A percentile compares a stretch with the other conserved stretches of the same genome.
Evolutionary conservation across 768 basidiomycete genomes (phyloP).

Genomic region (Cyclocybe aegerita): DNA sequence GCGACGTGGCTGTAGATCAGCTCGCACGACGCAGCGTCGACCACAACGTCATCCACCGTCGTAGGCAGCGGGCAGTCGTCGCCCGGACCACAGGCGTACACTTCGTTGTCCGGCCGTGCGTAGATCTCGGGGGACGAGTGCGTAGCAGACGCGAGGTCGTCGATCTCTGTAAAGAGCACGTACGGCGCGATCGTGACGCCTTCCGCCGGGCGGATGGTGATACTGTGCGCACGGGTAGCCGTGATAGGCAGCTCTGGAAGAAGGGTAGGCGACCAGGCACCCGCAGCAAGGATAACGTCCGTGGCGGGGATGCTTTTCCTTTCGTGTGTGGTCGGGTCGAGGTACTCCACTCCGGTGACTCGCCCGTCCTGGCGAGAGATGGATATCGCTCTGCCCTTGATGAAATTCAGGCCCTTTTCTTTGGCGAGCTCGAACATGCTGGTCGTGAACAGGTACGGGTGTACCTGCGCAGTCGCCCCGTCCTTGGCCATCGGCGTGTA

Average conservation of each 20-base stretch:
- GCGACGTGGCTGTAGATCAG: slow-evolving; percentile 54
- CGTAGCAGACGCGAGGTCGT: slow-evolving; percentile 14
- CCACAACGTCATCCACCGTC: slow-evolving; percentile 69
- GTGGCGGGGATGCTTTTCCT: slow-evolving; percentile 51
- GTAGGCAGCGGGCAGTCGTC: slow-evolving; percentile 70
- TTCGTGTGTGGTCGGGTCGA: slow-evolving; percentile 22
- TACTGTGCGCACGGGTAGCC: slow-evolving; percentile 72
- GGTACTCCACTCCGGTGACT: slow-evolving; percentile 52
- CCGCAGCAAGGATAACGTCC: slow-evolving; percentile 76
- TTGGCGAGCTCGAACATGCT: slow-evolving; percentile 68
- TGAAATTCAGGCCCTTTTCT: slow-evolving; percentile 48
- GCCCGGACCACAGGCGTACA: slow-evolving; percentile 79
- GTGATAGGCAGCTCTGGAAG: slow-evolving; percentile 55
- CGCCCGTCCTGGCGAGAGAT: slow-evolving; percentile 38
- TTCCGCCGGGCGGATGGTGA: slow-evolving; percentile 55
- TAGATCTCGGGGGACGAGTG: slow-evolving; percentile 66
- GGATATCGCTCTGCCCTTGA: slow-evolving; percentile 44
- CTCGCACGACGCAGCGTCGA: slow-evolving; percentile 57
- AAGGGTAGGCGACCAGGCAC: slow-evolving; percentile 79
- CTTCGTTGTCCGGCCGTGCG: slow-evolving; percentile 65
- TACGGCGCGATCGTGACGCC: slow-evolving; percentile 61
- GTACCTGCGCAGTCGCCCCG: slow-evolving; percentile 73
- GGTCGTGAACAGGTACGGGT: slow-evolving; percentile 72
- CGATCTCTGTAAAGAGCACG: slow-evolving; percentile 82
- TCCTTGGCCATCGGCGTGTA: slow-evolving; percentile 59